Evolutionary conservation across 2,329 filamentous ascomycete genomes (phyloP).

Genomic region (Paecilomyces formosus): DNA sequence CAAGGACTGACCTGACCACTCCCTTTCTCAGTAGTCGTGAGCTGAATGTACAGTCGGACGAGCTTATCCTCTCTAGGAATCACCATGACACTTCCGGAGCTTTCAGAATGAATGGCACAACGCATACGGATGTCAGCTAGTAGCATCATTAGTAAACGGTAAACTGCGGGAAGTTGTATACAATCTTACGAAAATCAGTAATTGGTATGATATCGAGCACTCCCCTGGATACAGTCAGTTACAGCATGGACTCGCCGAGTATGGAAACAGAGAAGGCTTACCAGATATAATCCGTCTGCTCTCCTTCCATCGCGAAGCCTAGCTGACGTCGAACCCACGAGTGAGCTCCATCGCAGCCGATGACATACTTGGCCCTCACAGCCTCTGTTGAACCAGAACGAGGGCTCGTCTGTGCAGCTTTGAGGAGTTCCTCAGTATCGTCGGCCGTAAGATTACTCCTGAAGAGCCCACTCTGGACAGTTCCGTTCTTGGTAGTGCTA

Average conservation of each 20-base stretch:
- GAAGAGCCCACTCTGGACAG: conserved; percentile 48
- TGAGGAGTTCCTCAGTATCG: conserved; percentile 48
- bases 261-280: background rate
- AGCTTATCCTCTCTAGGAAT: conserved; percentile 58
- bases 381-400: conserved; percentile 32
- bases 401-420: conserved; percentile 17
- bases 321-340: conserved; percentile 13
- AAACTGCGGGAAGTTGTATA: background rate
- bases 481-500: conserved; percentile 12
- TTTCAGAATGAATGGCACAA: conserved; percentile 51
- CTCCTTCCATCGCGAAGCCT: conserved; percentile 11
- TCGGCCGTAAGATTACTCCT: conserved; percentile 51
- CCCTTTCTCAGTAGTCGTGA: conserved; percentile 38
- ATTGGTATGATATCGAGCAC: conserved; percentile 46
- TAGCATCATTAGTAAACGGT: background rate
- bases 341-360: conserved; percentile 17
- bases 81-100: conserved; percentile 54
- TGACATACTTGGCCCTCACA: conserved; percentile 18
- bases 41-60: conserved; percentile 59
- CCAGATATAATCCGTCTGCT: conserved; percentile 4
- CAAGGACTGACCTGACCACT: background rate
- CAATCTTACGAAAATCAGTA: conserved; percentile 45
- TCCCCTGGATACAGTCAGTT: conserved; percentile 17
- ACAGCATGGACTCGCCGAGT: background rate
- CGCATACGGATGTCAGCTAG: conserved; percentile 49